Evolutionary conservation across 129 eudicot species (phyloP).

Genomic region (Ambrosia trifida): DNA sequence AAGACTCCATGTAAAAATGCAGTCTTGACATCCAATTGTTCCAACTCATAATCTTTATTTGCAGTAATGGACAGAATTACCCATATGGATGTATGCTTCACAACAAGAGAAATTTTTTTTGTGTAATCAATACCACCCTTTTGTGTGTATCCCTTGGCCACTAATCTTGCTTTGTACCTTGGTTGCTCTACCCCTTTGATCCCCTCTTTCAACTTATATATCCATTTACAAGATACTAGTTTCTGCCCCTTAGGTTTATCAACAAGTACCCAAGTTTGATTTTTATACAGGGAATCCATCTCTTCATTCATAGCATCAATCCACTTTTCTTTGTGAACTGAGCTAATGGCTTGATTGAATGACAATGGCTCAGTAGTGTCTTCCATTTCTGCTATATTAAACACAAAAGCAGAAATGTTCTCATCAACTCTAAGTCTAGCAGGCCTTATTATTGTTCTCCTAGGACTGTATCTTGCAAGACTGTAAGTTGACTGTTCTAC

Average conservation of each 20-base stretch:
- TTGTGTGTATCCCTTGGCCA: not conserved
- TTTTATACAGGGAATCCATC: not conserved
- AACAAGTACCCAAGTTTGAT: not conserved
- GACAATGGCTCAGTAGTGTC: not conserved
- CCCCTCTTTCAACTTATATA: not conserved
- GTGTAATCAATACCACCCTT: not conserved
- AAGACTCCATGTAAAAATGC: not conserved
- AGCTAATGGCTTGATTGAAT: not conserved
- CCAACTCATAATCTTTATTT: not conserved
- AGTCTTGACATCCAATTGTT: not conserved
- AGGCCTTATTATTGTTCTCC: too few relatives aligned
- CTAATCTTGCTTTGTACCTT: not conserved
- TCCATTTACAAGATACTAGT: not conserved
- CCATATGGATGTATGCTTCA: not conserved
- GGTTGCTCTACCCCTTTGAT: not conserved
- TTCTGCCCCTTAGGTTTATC: not conserved
- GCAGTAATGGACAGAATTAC: not conserved
- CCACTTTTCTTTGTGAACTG: not conserved
- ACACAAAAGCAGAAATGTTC: not conserved
- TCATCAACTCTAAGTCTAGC: too few relatives aligned
- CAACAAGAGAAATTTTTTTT: too few relatives aligned
- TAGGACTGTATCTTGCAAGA: too few relatives aligned
- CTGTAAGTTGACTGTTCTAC: too few relatives aligned
- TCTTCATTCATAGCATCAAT: not conserved
- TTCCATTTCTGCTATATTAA: not conserved